Conservation (phyloP, 2,329 filamentous ascomycete species). For the Botrytis pseudocinerea region DNA sequence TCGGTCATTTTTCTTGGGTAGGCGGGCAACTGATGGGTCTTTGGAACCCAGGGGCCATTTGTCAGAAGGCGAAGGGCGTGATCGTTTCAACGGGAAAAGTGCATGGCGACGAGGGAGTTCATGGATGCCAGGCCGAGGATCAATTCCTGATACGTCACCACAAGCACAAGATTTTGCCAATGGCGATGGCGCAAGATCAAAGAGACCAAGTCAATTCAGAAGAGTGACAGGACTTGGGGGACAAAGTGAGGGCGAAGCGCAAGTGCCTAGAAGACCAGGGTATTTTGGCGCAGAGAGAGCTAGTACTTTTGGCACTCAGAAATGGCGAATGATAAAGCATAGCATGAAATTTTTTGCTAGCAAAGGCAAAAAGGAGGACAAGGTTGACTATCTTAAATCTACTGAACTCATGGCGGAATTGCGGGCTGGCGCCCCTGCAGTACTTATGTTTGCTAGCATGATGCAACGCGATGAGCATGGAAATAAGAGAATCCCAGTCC, state of each 20-base stretch:
- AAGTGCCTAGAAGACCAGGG: constrained; percentile 57
- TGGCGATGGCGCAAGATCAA: constrained; percentile 52
- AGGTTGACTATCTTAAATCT: constrained; percentile 91
- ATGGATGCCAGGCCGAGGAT: constrained; percentile 50
- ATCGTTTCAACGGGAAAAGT: constrained; percentile 56
- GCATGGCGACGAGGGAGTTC: constrained; percentile 59
- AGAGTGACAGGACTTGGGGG: constrained; percentile 61
- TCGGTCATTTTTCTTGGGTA: constrained; percentile 51
- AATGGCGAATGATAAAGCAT: constrained; percentile 92
- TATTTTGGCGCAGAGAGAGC: constrained; percentile 63
- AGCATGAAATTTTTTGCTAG: constrained; percentile 73
- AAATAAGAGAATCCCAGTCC: constrained; percentile 89
- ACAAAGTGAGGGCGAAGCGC: constrained; percentile 65
- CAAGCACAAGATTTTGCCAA: constrained; percentile 45
- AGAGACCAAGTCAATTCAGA: constrained; percentile 63
- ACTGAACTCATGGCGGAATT: constrained; percentile 95
- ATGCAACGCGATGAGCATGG: constrained; percentile 96
- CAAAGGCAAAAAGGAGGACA: constrained; percentile 77
- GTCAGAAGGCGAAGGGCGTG: constrained; percentile 74
- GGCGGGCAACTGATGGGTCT: constrained; percentile 63
- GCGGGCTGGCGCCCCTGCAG: constrained; percentile 87
- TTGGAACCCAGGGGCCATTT: constrained; percentile 62
- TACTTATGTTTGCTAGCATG: constrained; percentile 94
- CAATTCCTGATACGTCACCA: constrained; percentile 50
- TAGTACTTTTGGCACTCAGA: constrained; percentile 73